Conservation (phyloP, 306 rosid genomes). For the Cucurbita ficifolia region DNA sequence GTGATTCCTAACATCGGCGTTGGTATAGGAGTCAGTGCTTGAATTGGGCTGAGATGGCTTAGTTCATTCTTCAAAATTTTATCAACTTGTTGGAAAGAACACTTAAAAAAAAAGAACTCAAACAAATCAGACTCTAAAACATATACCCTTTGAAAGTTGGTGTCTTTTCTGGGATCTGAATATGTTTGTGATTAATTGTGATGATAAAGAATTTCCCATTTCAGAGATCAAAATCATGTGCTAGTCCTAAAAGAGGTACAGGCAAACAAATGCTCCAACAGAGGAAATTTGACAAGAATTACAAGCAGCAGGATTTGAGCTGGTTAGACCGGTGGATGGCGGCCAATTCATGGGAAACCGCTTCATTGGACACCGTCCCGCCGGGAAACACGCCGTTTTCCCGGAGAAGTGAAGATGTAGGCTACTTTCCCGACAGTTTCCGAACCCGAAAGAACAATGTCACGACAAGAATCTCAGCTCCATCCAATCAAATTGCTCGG, state of each 20-base stretch:
- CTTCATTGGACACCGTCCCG: constrained; percentile 34
- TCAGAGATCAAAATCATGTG: constrained; percentile 36
- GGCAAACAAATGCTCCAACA: constrained; percentile 24
- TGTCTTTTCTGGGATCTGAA: too few relatives aligned
- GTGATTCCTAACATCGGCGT: too few relatives aligned
- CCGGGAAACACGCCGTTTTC: constrained; percentile 27
- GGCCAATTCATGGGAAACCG: constrained; percentile 56
- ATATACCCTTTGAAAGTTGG: too few relatives aligned
- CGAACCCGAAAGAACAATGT: constrained; percentile 38
- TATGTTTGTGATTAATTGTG: background rate
- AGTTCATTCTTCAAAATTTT: too few relatives aligned
- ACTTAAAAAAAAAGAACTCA: too few relatives aligned
- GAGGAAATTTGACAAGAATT: constrained; percentile 19
- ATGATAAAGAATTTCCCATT: background rate
- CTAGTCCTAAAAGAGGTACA: constrained; percentile 44
- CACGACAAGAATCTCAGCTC: constrained; percentile 38
- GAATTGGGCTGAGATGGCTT: too few relatives aligned
- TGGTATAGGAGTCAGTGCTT: too few relatives aligned
- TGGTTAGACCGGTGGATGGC: constrained; percentile 78
- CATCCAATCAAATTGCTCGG: constrained; percentile 27
- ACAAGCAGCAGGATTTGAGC: constrained; percentile 21
- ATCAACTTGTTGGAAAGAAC: too few relatives aligned
- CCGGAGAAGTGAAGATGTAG: constrained; percentile 27
- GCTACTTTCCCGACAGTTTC: constrained; percentile 21
- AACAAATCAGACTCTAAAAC: too few relatives aligned